phyloP scores from a whole-genome alignment of 192 early-diverging fungal species.

The Kickxella alabastrina region DNA sequence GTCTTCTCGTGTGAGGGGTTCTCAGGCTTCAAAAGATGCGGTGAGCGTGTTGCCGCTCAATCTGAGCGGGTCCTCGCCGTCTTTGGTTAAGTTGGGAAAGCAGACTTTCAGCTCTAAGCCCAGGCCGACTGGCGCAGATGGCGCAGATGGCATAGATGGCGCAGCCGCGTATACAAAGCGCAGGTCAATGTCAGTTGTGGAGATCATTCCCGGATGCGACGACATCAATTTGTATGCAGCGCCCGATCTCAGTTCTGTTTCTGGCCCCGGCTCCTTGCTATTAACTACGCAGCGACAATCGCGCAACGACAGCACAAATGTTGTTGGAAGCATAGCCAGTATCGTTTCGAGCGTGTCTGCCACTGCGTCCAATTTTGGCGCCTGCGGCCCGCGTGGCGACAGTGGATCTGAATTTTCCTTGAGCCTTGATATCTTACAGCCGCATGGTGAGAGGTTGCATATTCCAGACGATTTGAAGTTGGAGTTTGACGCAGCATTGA shows the following conservation, averaged over 20 bases:
- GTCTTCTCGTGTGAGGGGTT: background rate
- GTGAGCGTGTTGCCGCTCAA: conserved; percentile 1
- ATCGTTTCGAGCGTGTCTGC: background rate
- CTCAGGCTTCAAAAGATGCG: background rate
- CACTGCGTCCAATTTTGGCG: background rate
- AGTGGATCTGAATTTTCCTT: conserved; percentile 37
- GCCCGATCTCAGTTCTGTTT: background rate
- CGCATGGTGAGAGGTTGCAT: conserved; percentile 21
- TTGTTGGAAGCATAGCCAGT: background rate
- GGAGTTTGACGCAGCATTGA: conserved; percentile 44
- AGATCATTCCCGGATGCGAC: conserved; percentile 10
- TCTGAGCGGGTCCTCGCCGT: conserved; percentile 8
- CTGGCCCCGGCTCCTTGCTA: background rate
- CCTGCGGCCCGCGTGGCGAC: conserved; percentile 14
- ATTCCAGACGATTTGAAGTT: conserved; percentile 46
- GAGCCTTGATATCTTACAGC: conserved; percentile 28
- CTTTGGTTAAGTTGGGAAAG: conserved; percentile 12
- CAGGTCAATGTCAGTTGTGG: conserved; percentile 45
- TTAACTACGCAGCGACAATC: background rate
- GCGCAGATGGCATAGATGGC: too few species aligned
- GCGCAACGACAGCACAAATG: background rate
- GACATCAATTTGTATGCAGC: background rate
- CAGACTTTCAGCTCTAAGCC: background rate
- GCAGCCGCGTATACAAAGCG: conserved; percentile 25
- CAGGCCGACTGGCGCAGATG: conserved; percentile 2